Evolutionary conservation across 176 grass and related monocot species (phyloP), one percentile per base, ranked within the genome.

Genomic region (Phyllostachys edulis): DNA sequence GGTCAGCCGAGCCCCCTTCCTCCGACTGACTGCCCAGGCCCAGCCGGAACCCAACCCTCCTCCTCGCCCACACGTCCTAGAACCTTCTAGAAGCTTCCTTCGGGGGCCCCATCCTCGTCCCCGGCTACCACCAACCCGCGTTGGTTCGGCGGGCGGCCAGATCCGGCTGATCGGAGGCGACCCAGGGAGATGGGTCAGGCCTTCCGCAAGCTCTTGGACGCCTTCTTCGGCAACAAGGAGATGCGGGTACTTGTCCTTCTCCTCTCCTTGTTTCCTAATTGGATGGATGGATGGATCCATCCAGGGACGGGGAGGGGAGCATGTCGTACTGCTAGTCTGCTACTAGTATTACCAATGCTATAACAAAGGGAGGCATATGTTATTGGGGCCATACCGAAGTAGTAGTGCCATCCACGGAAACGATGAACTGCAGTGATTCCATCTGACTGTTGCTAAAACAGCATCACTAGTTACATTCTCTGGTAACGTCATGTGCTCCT

Each of bases 131-230:
- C 46, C 12, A 49, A 4, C 46, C 46, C 20, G 20, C 52, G 52
- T 56, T 56, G 13, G 46, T 34, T 46, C 54, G 18, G 54, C 54
- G 52, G 52, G 18, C 18, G 18, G 18, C 18, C 52, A 76, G 84
- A 92, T 85, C 85, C 81, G 45, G 63, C 78, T 44, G 60, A 79
- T 77, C 57, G 11, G 77, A n/a, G 20, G 14, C 14, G 54, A n/a
- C 21, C 6, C 38, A 21, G 73, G 81, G 73, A 79, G 82, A 98
- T 98, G 96, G 96, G 96, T 47, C 96, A 98, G 85, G 96, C 96
- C 39, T 93, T 98, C 50, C 96, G 96, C 69, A 98, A 98, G 93
- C 96, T 98, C 85, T 95, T 98, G 82, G 96, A 95, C 65, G 89
- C 90, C 87, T 98, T 98, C 87, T 98, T 98, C 85, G 91, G 93